Evolutionary conservation across 768 basidiomycete genomes (phyloP), one percentile per base, ranked within the genome.

Genomic region (Psilocybe azurescens): DNA sequence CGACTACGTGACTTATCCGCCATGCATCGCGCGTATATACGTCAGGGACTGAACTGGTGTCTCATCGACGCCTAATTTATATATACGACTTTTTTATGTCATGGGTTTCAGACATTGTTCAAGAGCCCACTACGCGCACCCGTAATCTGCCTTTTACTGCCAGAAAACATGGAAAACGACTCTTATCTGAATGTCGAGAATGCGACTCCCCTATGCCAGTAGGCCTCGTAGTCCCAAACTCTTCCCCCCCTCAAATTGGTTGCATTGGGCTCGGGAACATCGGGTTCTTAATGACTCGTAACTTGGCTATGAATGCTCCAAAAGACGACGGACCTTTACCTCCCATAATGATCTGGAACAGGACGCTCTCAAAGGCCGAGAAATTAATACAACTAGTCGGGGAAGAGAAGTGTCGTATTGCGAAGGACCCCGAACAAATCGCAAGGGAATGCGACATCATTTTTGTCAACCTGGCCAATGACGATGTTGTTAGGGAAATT

Each of bases 281-380:
- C 86, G 93, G 91, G 9, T 85, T 80, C 68, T 73, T 79, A 18
- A 95, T 95, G 90, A 90, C 90, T 5, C 81, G 82, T 39, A 97
- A 96, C 73, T 81, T 97, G 36, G 91, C 91, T 1, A 82, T 65
- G 80, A 75, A 49, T 73, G 75, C 18, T 66, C 75, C 4, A 76
- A 81, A 49, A 62, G 72, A 38, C 71, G 70, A 79, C 36, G 16
- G 14, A 13, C 9, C 13, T 3, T 38, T 61, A 1, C 77, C 79
- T 0, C 86, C 93, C 3, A 70, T 95, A 53, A 72, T 89, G 38
- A 81, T 96, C 8, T 94, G 86, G 80, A 97, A 95, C 70, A 85
- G 94, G 33, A 58, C 56, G 3, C 14, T 50, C 10, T n/a, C 46
- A n/a, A 93, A 91, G 72, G 74, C 84, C 16, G 83, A 89, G 58